Evolutionary conservation across 2,329 filamentous ascomycete genomes (phyloP), one percentile per base, ranked within the genome.

Genomic region (Seiridium cupressi): DNA sequence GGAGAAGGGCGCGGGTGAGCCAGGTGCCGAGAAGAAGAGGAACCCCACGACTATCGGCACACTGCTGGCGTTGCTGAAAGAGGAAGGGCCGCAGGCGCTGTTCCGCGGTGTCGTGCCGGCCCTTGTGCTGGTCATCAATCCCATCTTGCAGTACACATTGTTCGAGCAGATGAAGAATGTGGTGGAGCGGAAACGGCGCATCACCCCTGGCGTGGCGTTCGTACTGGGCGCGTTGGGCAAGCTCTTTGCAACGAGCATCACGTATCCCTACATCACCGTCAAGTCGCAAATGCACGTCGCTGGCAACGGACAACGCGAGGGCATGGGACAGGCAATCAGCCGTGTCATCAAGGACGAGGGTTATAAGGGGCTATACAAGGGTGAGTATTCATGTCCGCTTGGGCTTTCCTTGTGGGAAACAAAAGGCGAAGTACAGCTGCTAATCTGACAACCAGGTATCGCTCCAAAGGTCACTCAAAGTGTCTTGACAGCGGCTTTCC

Each of bases 241-340:
- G 84, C 83, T 99, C 64, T 88, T 97, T 63, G 95, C 95, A 32
- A 99, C 95, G 3, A 88, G 84, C 62, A 91, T 98, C 70, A 99
- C 95, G 5, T 99, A 99, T 76, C 95, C 95, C 9, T 99, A 99
- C 74, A 98, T 99, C 74, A 99, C 95, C 4, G 90, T 99, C 70
- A 99, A 99, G 88, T 96, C 93, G 77, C 87, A 92, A 73, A 97
- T 97, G 87, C 95, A 99, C 75, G 92, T 99, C 62, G 92, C 93
- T 35, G 88, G 84, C 63, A 87, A 87, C 69, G 88, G 87, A 63
- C 88, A 87, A 64, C 90, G 90, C 77, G 90, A 96, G 77, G 90
- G 89, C 66, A 90, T 97, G 83, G 82, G 88, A 57, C 84, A 88
- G 65, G 91, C 88, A 51, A 84, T 99, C 72, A 87, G 84, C 71